Evolutionary conservation across 768 basidiomycete genomes (phyloP), one percentile per base, ranked within the genome.

Genomic region (Podaxis sp.): DNA sequence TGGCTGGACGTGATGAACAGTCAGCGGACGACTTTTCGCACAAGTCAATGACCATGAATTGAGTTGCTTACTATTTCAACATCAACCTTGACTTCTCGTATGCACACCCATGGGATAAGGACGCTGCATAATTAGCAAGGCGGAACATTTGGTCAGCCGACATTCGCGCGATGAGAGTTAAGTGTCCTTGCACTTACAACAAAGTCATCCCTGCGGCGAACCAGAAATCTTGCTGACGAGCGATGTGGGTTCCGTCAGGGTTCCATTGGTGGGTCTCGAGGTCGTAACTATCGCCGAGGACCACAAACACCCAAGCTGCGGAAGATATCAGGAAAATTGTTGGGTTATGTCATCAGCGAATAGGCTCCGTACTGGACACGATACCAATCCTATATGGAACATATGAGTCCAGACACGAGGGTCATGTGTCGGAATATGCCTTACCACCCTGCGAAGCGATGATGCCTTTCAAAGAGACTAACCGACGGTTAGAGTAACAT

Each of bases 391-490:
- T 82, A 44, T 33, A 62, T 7, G 59, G 38, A 36, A 39, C 11
- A 26, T 28, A 42, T 64, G 33, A 65, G 65, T 33, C 55, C 66
- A 24, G 58, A 44, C 28, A 54, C 28, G 36, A 38, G 49, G 49
- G 26, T 49, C 8, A 61, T 15, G 30, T 22, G 17, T 22, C 46
- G 30, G 55, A 59, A 55, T 5, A 46, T 28, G 53, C 76, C 79
- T 46, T 75, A 83, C 90, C 92, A 93, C 60, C 92, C 92, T 69
- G 90, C 81, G 73, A 93, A 90, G 9, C 92, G 86, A 75, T 93
- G 92, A 66, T 90, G 87, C 48, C 89, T 81, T 73, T 93, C 92
- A 66, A 93, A 93, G 22, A 92, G 80, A 66, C 89, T 92, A 62
- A 4, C 52, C 15, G 42, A 36, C 42, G 1, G 42, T 61, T 39